Evolutionary conservation across 2,329 filamentous ascomycete species (phyloP), one percentile per base, ranked within the genome.

Genomic region (Emericellopsis cladophorae): DNA sequence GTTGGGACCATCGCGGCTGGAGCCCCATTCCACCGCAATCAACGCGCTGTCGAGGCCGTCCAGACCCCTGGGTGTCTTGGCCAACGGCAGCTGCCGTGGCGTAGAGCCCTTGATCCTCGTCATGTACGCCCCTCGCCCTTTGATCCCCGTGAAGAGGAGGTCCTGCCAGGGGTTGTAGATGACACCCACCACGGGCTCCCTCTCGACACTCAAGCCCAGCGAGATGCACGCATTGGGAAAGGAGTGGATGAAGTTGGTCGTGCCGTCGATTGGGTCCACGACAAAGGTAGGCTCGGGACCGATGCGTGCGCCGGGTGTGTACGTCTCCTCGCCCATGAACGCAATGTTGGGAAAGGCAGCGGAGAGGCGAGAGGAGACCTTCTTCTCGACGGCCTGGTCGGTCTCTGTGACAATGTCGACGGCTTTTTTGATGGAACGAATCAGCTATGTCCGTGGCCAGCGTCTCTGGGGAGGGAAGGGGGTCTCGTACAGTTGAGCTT

Each of bases 81-180:
- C 58, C 7, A 72, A 60, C 4, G 64, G 66, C 32, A 71, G 59
- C 11, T 45, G 49, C 29, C 53, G 53, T 8, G 61, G 55, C 40
- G 57, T 59, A 33, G 55, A 59, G 35, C 55, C 63, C 7, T 60
- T 62, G 38, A 62, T 61, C 22, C 66, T 62, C 31, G 69, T 70
- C 56, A 72, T 55, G 58, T 67, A 86, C 8, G 81, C 73, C 33
- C 84, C 84, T n/a, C 67, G 57, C 32, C 82, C 83, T 42, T 70
- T 68, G 52, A 87, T 73, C 26, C 70, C 84, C 5, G 74, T 79
- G 65, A 79, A 90, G 34, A 89, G 64, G 8, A 72, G 68, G 51
- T 79, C 72, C 38, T 76, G 76, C 61, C 81, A 87, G 0, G 84
- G 84, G 61, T 89, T 89, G 65, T 86, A 89, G 46, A 90, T 78